Evolutionary conservation across 2,329 filamentous ascomycete genomes (phyloP), one percentile per base, ranked within the genome.

Genomic region (Pestalotiopsis sp.): DNA sequence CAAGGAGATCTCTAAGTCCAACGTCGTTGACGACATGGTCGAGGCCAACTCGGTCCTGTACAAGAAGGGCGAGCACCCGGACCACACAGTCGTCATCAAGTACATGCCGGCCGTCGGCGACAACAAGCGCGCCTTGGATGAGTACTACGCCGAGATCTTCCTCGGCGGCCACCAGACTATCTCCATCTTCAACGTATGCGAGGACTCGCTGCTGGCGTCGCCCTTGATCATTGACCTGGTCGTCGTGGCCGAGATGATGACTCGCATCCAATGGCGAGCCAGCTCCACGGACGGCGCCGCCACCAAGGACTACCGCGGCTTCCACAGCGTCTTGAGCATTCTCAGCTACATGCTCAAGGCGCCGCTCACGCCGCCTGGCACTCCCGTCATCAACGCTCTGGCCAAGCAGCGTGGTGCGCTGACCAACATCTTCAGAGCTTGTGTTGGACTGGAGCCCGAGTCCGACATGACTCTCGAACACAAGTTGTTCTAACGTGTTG

Each of bases 81-180:
- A 99, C 80, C 96, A 99, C 85, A 97, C 93, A 69, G 96, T 99
- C 69, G 96, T 99, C 75, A 99, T 99, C 90, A 99, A 99, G 89
- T 99, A 99, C 86, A 97, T 99, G 94, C 96, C 96, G 44, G 94
- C 94, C 71, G 96, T 99, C 62, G 96, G 96, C 70, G 96, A 99
- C 84, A 97, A 98, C 88, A 99, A 99, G 90, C 94, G 96, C 78
- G 96, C 96, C 66, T 88, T 99, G 66, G 96, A 99, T 77, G 96
- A 99, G 87, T 99, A 99, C 88, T 98, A 98, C 75, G 96, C 94
- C 67, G 95, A 99, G 87, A 98, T 99, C 82, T 99, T 99, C 88
- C 88, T 98, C 83, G 96, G 96, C 73, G 96, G 96, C 56, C 96
- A 98, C 84, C 96, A 99, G 86, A 98, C 94, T 75, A 99, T 99